phyloP scores from a whole-genome alignment of 495 filamentous ascomycete species.

The Neurospora tetraspora region DNA sequence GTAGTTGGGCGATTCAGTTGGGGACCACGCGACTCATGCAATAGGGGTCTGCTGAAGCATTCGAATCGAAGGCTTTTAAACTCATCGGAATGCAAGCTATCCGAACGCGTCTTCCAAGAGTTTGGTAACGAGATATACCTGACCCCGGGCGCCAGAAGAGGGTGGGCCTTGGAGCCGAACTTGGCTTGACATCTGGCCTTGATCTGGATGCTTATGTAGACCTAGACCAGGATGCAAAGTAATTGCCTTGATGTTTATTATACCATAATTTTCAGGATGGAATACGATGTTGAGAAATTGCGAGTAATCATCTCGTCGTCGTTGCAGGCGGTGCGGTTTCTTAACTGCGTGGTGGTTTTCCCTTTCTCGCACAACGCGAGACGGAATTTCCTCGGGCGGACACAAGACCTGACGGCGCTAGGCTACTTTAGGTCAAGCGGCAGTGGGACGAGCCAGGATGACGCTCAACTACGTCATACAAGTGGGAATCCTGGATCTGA shows the following conservation, averaged over 20 bases:
- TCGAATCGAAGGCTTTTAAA: neutral
- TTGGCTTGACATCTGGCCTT: neutral
- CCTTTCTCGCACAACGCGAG: neutral
- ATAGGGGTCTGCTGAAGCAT: neutral
- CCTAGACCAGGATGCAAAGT: neutral
- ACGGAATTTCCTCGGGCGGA: too few relatives aligned
- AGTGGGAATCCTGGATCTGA: neutral
- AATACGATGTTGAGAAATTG: neutral
- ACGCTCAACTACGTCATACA: neutral
- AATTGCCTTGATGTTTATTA: neutral
- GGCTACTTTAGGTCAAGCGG: neutral
- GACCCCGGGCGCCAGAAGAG: neutral
- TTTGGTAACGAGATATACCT: neutral
- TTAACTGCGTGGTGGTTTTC: neutral
- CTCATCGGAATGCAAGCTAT: neutral
- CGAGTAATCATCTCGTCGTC: neutral
- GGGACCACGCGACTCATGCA: neutral
- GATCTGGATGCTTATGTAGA: neutral
- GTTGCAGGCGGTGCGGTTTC: neutral
- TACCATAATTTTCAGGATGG: neutral
- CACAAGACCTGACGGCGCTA: neutral
- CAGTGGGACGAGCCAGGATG: neutral
- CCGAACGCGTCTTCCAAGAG: neutral
- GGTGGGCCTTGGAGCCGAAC: neutral
- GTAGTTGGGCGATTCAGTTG: neutral